Percentiles rank a stretch among this genome's conserved stretches.
Evolutionary conservation across 2,329 filamentous ascomycete species (phyloP).

Genomic region (Hirsutella thompsonii): DNA sequence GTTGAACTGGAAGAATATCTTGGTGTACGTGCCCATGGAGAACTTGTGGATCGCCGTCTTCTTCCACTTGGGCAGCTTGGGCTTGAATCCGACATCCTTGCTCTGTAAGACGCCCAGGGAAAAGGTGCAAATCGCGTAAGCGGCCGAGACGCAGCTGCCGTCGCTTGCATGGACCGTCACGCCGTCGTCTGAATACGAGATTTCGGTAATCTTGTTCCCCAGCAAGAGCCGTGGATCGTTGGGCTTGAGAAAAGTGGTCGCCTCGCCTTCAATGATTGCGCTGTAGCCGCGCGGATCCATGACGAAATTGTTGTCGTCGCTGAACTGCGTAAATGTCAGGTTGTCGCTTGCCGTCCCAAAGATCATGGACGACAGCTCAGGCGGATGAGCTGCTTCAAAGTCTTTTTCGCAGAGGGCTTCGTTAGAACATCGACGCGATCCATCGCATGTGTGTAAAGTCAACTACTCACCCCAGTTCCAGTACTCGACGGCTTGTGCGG

Average conservation of each 20-base stretch:
- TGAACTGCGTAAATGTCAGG: constrained; percentile 48
- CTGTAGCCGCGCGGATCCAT: constrained; percentile 50
- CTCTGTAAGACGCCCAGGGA: constrained; percentile 56
- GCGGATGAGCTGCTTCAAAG: constrained; percentile 44
- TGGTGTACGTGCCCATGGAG: constrained; percentile 60
- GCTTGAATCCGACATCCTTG: constrained; percentile 42
- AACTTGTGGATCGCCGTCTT: constrained; percentile 49
- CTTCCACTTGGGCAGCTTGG: constrained; percentile 51
- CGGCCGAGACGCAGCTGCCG: constrained; percentile 42
- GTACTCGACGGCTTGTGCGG: constrained; percentile 49
- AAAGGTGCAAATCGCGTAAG: constrained; percentile 55
- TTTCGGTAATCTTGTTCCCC: constrained; percentile 40
- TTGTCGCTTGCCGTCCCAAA: constrained; percentile 46
- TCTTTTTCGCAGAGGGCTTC: too few species aligned
- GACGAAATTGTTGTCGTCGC: constrained; percentile 48
- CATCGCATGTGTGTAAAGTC: too few species aligned
- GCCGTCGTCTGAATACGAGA: constrained; percentile 36
- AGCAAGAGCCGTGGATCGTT: constrained; percentile 46
- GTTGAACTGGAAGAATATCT: constrained; percentile 59
- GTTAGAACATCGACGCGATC: too few species aligned
- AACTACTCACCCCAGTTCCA: constrained; percentile 24
- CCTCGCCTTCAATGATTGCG: constrained; percentile 41
- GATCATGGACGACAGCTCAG: constrained; percentile 40
- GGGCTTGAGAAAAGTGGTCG: constrained; percentile 38
- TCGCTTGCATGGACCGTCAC: constrained; percentile 40